Evolutionary conservation across 2,329 filamentous ascomycete species (phyloP).

Genomic region (Trichoderma hamatum): DNA sequence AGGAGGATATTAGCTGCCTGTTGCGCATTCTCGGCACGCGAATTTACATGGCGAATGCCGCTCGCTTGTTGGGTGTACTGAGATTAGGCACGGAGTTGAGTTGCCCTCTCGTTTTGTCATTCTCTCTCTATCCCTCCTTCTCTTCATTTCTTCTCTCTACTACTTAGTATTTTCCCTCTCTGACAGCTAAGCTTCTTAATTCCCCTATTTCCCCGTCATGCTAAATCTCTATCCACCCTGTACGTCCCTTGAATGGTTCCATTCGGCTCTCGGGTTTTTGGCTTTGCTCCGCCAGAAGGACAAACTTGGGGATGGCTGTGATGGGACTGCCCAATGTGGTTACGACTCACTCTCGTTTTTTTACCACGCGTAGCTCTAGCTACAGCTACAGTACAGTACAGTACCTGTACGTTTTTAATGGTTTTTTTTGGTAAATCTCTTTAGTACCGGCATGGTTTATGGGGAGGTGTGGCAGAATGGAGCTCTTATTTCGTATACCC

Average conservation of each 20-base stretch:
- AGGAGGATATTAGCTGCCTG: neutral
- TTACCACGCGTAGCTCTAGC: neutral
- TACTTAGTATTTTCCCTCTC: neutral
- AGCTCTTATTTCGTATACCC: slow-evolving; percentile 1
- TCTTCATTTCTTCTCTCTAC: neutral
- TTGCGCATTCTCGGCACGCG: neutral
- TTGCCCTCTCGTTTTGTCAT: neutral
- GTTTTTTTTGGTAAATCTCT: slow-evolving; percentile 15
- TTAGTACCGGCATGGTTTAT: slow-evolving; percentile 14
- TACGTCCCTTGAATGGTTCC: neutral
- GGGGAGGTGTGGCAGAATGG: neutral
- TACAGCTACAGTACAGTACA: too few relatives aligned
- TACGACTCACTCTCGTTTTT: neutral
- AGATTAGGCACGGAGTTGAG: neutral
- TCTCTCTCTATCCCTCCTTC: neutral
- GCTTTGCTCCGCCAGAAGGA: neutral
- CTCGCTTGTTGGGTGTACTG: neutral
- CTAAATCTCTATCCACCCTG: neutral
- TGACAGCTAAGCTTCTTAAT: neutral
- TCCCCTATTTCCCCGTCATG: neutral
- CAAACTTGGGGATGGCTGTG: neutral
- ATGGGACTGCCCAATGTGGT: neutral
- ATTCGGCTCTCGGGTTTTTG: neutral
- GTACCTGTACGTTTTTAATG: neutral
- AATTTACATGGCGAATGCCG: neutral